phyloP scores from a whole-genome alignment of 1,139 yeast species.

The Kodamaea suecica region DNA sequence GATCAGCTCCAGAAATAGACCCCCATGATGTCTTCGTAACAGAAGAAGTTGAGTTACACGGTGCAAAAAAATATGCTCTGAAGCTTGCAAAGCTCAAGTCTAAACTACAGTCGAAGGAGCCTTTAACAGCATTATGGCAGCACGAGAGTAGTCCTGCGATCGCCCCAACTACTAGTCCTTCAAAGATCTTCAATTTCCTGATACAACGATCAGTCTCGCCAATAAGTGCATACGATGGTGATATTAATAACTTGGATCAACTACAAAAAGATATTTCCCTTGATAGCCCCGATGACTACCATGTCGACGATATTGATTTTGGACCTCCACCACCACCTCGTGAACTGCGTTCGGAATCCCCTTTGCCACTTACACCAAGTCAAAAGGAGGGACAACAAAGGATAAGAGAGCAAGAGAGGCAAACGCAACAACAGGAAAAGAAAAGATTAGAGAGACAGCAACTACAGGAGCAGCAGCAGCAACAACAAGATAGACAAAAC shows the following conservation, averaged over 20 bases:
- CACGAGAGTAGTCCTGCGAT: slow-evolving; percentile 6
- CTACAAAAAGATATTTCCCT: slow-evolving; percentile 18
- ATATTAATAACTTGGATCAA: slow-evolving; percentile 19
- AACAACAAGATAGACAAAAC: no score
- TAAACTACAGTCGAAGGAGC: slow-evolving; percentile 37
- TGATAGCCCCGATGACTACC: slow-evolving; percentile 7
- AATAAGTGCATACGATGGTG: slow-evolving; percentile 18
- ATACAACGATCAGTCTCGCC: slow-evolving; percentile 17
- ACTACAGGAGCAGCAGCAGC: no score
- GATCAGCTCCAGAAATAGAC: background rate
- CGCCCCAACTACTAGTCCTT: slow-evolving; percentile 6
- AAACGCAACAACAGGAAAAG: no score
- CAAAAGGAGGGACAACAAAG: slow-evolving; percentile 1
- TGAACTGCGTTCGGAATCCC: slow-evolving; percentile 1
- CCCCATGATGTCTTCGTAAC: slow-evolving; percentile 17
- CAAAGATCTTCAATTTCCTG: slow-evolving; percentile 4
- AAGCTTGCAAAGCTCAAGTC: slow-evolving; percentile 32
- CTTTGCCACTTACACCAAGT: slow-evolving; percentile 8
- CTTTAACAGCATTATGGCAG: slow-evolving; percentile 28
- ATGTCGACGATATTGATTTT: slow-evolving; percentile 15
- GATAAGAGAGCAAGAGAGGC: no score
- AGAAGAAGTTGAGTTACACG: slow-evolving; percentile 12
- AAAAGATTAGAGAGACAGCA: no score
- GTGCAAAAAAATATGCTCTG: slow-evolving; percentile 22
- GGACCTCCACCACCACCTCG: slow-evolving; percentile 12